Evolutionary conservation across 225 moss, liverwort and hornwort genomes (phyloP).

Genomic region (Polytrichum commune): DNA sequence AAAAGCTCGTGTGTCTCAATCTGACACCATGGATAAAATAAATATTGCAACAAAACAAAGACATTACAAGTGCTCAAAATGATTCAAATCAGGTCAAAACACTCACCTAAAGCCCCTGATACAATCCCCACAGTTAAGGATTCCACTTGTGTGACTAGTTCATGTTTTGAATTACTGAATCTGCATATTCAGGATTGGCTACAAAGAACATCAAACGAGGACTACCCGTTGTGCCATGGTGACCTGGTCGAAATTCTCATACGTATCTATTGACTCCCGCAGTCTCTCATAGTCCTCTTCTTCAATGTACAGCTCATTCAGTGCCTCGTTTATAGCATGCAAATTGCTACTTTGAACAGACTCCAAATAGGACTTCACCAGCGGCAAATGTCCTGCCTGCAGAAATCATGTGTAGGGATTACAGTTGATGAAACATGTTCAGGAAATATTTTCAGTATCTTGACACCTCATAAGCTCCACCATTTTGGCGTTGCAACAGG

Average conservation of each 20-base stretch:
- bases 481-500: too few relatives aligned
- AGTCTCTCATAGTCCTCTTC: slow-evolving; percentile 97
- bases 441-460: too few relatives aligned
- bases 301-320: slow-evolving; percentile 91
- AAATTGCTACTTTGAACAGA: slow-evolving; percentile 94
- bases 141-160: too few relatives aligned
- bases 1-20: slow-evolving; percentile 96
- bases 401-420: slow-evolving; percentile 4
- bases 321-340: slow-evolving; percentile 92
- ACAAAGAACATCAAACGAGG: background rate
- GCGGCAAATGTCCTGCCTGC: slow-evolving; percentile 93
- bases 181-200: too few relatives aligned
- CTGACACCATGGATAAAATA: slow-evolving; percentile 23
- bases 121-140: too few relatives aligned
- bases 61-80: too few relatives aligned
- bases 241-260: slow-evolving; percentile 99
- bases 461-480: too few relatives aligned
- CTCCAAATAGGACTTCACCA: slow-evolving; percentile 98
- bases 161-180: too few relatives aligned
- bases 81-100: too few relatives aligned
- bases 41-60: background rate
- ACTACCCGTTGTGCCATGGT: slow-evolving; percentile 93
- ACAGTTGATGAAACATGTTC: too few relatives aligned
- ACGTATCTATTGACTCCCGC: slow-evolving; percentile 97
- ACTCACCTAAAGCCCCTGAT: too few relatives aligned